Conservation (phyloP, 257 asterid species). For the Gentiana macrophylla region DNA sequence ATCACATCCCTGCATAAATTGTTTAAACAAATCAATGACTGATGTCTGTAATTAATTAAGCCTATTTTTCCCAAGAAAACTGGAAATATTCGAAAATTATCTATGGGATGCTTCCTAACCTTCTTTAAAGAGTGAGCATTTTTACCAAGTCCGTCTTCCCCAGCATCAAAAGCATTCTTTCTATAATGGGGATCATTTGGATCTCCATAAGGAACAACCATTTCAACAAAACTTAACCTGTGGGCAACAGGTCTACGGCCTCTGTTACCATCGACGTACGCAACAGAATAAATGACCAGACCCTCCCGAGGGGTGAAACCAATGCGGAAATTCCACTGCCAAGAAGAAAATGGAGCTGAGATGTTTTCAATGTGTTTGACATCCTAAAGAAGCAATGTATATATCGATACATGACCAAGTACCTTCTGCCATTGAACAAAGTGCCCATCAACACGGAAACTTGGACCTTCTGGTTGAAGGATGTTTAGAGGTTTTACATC, state of each 20-base stretch:
- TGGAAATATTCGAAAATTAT: not conserved
- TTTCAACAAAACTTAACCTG: constrained; percentile 94
- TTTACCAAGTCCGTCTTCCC: constrained; percentile 97
- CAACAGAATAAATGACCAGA: constrained; percentile 90
- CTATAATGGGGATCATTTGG: constrained; percentile 98
- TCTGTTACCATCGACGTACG: constrained; percentile 91
- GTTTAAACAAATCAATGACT: constrained; percentile 1
- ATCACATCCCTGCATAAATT: constrained; percentile 77
- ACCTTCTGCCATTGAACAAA: constrained; percentile 99
- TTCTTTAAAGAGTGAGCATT: constrained; percentile 94
- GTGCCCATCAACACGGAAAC: constrained; percentile 71
- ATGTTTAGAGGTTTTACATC: constrained; percentile 87
- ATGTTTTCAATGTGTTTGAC: constrained; percentile 1
- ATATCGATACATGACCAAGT: constrained; percentile 8
- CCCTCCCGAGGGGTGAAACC: constrained; percentile 99
- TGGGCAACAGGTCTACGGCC: constrained; percentile 96
- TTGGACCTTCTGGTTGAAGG: constrained; percentile 97
- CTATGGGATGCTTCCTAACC: constrained; percentile 21
- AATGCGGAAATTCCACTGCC: constrained; percentile 92
- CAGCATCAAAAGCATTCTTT: constrained; percentile 97
- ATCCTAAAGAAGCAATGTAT: not conserved
- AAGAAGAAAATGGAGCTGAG: constrained; percentile 10
- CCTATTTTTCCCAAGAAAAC: not conserved
- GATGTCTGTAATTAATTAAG: constrained; percentile 4
- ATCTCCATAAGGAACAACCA: constrained; percentile 99